A percentile compares a stretch with the other conserved stretches of the same genome.
Evolutionary conservation across 2,329 filamentous ascomycete genomes (phyloP).

Genomic region (Colletotrichum horii): DNA sequence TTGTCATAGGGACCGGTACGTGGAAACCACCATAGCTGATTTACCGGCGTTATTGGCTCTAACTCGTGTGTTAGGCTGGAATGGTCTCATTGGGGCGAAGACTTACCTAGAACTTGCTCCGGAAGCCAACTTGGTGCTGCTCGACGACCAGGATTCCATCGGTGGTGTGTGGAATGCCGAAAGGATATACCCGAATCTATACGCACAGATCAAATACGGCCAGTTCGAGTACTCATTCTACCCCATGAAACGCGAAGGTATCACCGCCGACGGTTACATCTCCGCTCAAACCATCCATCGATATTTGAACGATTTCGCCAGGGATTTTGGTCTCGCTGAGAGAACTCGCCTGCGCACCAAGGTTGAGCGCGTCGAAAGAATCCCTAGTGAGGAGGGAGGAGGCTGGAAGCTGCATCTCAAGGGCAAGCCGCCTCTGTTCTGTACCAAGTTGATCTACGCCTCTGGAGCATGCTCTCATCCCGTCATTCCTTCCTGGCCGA

Average conservation of each 20-base stretch:
- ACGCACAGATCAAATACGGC: slow-evolving; percentile 36
- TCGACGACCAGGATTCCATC: slow-evolving; percentile 28
- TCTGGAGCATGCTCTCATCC: slow-evolving; percentile 27
- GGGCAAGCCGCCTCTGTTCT: slow-evolving; percentile 20
- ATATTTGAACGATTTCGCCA: slow-evolving; percentile 32
- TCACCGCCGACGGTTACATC: slow-evolving; percentile 30
- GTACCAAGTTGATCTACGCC: slow-evolving; percentile 28
- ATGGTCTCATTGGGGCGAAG: slow-evolving; percentile 30
- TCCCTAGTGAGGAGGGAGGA: slow-evolving; percentile 3
- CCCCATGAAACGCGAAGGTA: slow-evolving; percentile 34
- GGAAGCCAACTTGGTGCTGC: slow-evolving; percentile 26
- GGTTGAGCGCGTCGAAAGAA: background rate
- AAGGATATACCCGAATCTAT: slow-evolving; percentile 32
- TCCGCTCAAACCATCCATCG: slow-evolving; percentile 32
- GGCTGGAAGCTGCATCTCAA: slow-evolving; percentile 28
- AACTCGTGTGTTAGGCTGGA: slow-evolving; percentile 26
- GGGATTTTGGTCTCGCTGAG: slow-evolving; percentile 24
- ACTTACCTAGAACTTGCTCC: slow-evolving; percentile 31
- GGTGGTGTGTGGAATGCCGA: slow-evolving; percentile 31
- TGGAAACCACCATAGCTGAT: background rate
- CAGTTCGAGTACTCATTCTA: slow-evolving; percentile 38
- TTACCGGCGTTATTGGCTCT: too few species aligned
- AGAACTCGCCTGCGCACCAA: slow-evolving; percentile 23
- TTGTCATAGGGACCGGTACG: background rate
- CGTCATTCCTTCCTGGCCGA: slow-evolving; percentile 26